These are phyloP conservation scores for Alternaria novae-zelandiae DNA, from an alignment of 2,329 filamentous ascomycete genomes.

Conservation along the genomic window DNA sequence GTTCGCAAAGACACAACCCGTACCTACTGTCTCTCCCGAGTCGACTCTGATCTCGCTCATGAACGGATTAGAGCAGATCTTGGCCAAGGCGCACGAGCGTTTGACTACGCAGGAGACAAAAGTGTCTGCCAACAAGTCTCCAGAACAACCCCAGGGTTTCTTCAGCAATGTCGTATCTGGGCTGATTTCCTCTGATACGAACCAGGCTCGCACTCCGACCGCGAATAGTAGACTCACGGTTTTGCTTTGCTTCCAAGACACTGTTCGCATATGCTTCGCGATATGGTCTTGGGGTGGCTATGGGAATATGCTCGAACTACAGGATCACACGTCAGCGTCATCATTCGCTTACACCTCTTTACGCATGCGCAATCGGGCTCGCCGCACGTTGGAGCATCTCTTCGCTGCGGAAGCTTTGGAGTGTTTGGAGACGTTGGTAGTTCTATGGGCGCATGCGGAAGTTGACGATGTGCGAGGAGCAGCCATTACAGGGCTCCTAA, in stretches of 20 bases:
- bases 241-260: slow-evolving; percentile 94
- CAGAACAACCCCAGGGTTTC: slow-evolving; percentile 83
- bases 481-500: slow-evolving; percentile 83
- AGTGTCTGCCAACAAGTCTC: slow-evolving; percentile 72
- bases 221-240: slow-evolving; percentile 94
- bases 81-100: slow-evolving; percentile 85
- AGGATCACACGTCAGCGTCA: slow-evolving; percentile 72
- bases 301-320: slow-evolving; percentile 60
- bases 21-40: slow-evolving; percentile 60
- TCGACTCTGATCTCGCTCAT: slow-evolving; percentile 81
- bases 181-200: slow-evolving; percentile 80
- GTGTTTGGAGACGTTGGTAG: slow-evolving; percentile 88
- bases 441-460: slow-evolving; percentile 72
- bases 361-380: slow-evolving; percentile 86
- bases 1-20: slow-evolving; percentile 56
- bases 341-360: slow-evolving; percentile 92
- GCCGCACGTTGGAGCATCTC: slow-evolving; percentile 87
- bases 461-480: slow-evolving; percentile 60
- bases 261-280: slow-evolving; percentile 85
- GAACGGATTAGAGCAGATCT: slow-evolving; percentile 89
- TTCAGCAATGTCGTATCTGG: slow-evolving; percentile 95
- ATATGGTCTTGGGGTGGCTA: slow-evolving; percentile 94
- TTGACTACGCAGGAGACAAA: slow-evolving; percentile 77
- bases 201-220: slow-evolving; percentile 79
- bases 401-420: slow-evolving; percentile 92